Conservation (phyloP, 106 monocot genomes). For the Phalaenopsis aphrodite region DNA sequence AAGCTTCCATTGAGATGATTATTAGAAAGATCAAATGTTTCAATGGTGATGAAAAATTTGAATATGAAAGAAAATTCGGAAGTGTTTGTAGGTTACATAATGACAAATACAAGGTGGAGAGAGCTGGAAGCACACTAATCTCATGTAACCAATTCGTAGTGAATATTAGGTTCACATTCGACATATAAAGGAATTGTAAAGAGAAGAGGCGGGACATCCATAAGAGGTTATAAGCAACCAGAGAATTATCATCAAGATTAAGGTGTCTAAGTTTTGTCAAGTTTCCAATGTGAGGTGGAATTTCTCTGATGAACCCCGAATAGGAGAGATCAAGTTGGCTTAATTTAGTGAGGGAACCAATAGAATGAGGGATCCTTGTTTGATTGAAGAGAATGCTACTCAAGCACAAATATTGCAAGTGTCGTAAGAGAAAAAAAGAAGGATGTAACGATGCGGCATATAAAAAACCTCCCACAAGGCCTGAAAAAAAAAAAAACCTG, state of each 20-base stretch:
- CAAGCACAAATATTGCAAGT: background rate
- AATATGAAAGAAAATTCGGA: background rate
- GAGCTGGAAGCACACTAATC: background rate
- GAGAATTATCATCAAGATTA: background rate
- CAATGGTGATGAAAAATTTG: background rate
- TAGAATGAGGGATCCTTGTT: too few species aligned
- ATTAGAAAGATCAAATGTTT: too few species aligned
- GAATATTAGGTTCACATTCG: background rate
- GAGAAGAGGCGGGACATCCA: background rate
- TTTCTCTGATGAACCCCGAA: too few species aligned
- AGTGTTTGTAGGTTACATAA: background rate
- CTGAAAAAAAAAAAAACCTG: background rate
- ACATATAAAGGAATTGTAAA: background rate
- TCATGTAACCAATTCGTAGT: background rate
- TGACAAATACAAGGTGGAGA: background rate
- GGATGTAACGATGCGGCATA: background rate
- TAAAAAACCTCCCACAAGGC: background rate
- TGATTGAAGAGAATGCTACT: background rate
- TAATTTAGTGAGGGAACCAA: background rate
- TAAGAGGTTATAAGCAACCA: background rate
- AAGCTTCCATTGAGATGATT: too few species aligned
- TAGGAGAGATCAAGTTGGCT: too few species aligned
- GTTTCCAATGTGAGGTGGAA: too few species aligned
- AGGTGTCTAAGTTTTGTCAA: too few species aligned
- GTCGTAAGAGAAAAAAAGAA: too few species aligned